Evolutionary conservation across 179 eudicot genomes (phyloP), one percentile per base, ranked within the genome.

Genomic region (Heliamphora pulchella): DNA sequence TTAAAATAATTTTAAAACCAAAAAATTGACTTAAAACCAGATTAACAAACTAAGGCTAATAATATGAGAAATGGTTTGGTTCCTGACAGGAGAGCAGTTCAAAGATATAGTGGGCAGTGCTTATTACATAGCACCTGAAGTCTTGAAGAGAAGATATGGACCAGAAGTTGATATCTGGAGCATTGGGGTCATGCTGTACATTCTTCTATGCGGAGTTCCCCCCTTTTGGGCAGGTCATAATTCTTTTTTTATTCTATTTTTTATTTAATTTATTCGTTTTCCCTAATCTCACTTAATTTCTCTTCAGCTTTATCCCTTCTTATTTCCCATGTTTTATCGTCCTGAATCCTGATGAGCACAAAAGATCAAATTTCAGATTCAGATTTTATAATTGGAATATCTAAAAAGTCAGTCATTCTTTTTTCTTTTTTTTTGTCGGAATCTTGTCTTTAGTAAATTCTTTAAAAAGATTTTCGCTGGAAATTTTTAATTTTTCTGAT

Each of bases 111-210:
- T 87, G 78, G 89, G 89, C 0, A 87, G 89, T 73, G 89, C 89
- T 17, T 87, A 87, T 67, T 87, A 87, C 41, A 87, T 87, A 2
- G 89, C 89, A 31, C 89, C 89, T 3, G 89, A 87, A 70, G 89
- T 87, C 44, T 76, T 87, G 83, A 87, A 85, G 78, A 85, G 87
- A 74, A 87, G 13, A 51, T 87, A 87, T 55, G 89, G 89, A 59
- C 89, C 87, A 10, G 89, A 87, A 67, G 89, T 80, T 10, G 89
- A 87, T 79, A 85, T 87, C 2, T 87, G 89, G 89, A 87, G 89
- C 39, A 59, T 87, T 66, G 89, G 89, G 13, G 89, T 87, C 80
- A 87, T 87, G 89, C 58, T 87, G 50, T 87, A 85, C 44, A 87
- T 87, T 80, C 87, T 87, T 79, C 80, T 87, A 17, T 80, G 79